phyloP scores from a whole-genome alignment of 2,329 filamentous ascomycete genomes.

The Aspergillus sp. region DNA sequence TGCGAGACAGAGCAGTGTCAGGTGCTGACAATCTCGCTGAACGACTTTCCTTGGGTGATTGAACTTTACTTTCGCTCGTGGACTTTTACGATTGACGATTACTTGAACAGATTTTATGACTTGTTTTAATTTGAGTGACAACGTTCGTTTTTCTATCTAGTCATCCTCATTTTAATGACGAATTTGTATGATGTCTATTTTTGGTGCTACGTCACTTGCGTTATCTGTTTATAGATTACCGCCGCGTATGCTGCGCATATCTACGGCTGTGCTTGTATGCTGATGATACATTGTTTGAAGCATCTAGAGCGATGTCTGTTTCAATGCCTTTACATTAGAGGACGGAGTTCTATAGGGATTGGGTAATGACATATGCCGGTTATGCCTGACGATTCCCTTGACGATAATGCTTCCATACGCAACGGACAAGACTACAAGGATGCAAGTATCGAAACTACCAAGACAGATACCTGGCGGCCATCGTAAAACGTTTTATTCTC shows the following conservation, averaged over 20 bases:
- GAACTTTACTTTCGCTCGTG: not conserved
- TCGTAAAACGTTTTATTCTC: not conserved
- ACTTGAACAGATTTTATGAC: not conserved
- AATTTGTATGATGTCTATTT: not conserved
- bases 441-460: not conserved
- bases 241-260: not conserved
- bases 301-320: constrained; percentile 1
- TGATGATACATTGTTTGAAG: not conserved
- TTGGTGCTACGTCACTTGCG: not conserved
- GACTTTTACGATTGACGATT: constrained; percentile 10
- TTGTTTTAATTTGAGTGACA: not conserved
- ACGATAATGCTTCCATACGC: not conserved
- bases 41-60: constrained; percentile 6
- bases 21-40: constrained; percentile 24
- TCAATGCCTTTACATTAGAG: constrained; percentile 3
- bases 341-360: not conserved
- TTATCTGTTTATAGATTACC: not conserved
- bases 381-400: not conserved
- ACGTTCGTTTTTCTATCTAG: not conserved
- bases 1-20: constrained; percentile 32
- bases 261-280: not conserved
- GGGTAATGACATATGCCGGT: not conserved
- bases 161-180: not conserved
- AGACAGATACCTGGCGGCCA: not conserved
- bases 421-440: not conserved